Conservation (phyloP, 441 rosid genomes). For the Euphorbia schlechtendalii region DNA sequence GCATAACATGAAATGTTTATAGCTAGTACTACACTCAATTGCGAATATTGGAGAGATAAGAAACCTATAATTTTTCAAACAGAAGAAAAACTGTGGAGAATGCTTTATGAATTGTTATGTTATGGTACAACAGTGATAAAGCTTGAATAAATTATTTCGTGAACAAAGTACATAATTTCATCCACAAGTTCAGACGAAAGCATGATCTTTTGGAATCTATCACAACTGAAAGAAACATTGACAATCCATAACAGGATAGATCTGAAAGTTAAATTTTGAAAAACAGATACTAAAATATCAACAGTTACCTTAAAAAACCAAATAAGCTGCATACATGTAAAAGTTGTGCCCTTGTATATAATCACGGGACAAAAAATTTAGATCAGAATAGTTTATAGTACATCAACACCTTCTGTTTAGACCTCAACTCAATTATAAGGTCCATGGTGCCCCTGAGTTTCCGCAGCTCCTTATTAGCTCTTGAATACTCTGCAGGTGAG, state of each 20-base stretch:
- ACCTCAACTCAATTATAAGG: constrained; percentile 57
- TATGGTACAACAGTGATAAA: background rate
- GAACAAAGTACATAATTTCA: background rate
- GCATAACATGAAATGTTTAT: background rate
- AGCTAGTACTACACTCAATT: background rate
- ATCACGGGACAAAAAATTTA: background rate
- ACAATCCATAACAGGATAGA: background rate
- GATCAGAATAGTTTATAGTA: background rate
- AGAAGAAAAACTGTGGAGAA: background rate
- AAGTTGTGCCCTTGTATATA: background rate
- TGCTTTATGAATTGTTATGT: background rate
- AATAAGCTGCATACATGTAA: background rate
- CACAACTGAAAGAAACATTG: background rate
- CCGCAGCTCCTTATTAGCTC: constrained; percentile 79
- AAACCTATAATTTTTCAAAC: constrained; percentile 1
- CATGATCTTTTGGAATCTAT: background rate
- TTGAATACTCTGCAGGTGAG: constrained; percentile 61
- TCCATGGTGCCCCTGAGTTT: constrained; percentile 65
- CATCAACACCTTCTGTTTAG: constrained; percentile 58
- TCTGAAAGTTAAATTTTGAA: background rate
- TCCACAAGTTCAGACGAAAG: background rate
- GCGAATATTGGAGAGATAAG: background rate
- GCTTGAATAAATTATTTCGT: background rate
- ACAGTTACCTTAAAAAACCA: background rate
- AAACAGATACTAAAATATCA: background rate